Conservation (phyloP, 176 grass and related monocot genomes). For the Zea mays region Zm-B73-REFERENCE-NAM-5.0 NC_050103.1:37690001-37690500, state of each 20-base stretch:
- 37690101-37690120: constrained; percentile 54
- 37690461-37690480: constrained; percentile 61
- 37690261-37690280: constrained; percentile 60
- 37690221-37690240: constrained; percentile 69
- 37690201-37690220: constrained; percentile 58
- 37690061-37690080: constrained; percentile 66
- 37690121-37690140: constrained; percentile 69
- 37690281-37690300: constrained; percentile 51
- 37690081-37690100: constrained; percentile 35
- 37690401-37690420: constrained; percentile 41
- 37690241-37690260: constrained; percentile 56
- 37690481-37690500: constrained; percentile 61
- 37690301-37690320: constrained; percentile 56
- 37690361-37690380: constrained; percentile 58
- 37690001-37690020: constrained; percentile 67
- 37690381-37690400: constrained; percentile 71
- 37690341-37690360: constrained; percentile 61
- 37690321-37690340: constrained; percentile 65
- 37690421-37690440: constrained; percentile 61
- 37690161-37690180: constrained; percentile 45
- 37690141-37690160: constrained; percentile 57
- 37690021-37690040: constrained; percentile 50
- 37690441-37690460: constrained; percentile 54
- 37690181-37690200: constrained; percentile 71
- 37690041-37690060: constrained; percentile 59